Evolutionary conservation across 2,329 filamentous ascomycete genomes (phyloP).

Genomic region (Daldinia sp.): DNA sequence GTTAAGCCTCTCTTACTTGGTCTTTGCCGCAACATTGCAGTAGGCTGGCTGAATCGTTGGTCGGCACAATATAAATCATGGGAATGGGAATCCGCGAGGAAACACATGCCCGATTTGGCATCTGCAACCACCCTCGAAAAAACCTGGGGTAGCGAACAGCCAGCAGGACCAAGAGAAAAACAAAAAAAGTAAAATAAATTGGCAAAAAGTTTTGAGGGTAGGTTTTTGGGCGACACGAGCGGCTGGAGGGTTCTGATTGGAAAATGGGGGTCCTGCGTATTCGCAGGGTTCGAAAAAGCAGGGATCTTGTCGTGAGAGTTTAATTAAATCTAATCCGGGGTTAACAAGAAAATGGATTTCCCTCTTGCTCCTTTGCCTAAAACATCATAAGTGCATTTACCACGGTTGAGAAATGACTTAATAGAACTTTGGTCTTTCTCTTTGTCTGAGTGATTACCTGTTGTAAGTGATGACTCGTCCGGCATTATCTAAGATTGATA

Average conservation of each 20-base stretch:
- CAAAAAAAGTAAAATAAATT: constrained; percentile 13
- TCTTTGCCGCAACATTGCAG: background rate
- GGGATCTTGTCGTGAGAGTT: constrained; percentile 34
- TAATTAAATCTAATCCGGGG: constrained; percentile 41
- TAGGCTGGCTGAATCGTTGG: background rate
- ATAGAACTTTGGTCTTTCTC: background rate
- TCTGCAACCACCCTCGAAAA: constrained; percentile 34
- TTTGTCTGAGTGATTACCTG: too few relatives aligned
- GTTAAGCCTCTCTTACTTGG: too few relatives aligned
- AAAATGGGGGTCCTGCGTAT: constrained; percentile 11
- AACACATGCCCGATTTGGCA: constrained; percentile 36
- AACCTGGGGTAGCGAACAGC: constrained; percentile 37
- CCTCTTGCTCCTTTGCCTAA: constrained; percentile 2
- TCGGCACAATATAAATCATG: background rate
- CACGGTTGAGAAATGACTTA: background rate
- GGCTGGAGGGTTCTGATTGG: constrained; percentile 28
- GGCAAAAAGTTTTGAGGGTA: constrained; percentile 23
- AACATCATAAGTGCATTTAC: background rate
- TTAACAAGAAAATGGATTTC: constrained; percentile 16
- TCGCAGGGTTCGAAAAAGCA: constrained; percentile 27
- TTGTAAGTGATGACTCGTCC: background rate
- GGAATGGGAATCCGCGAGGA: constrained; percentile 13
- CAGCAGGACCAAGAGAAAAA: constrained; percentile 16
- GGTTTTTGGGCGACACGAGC: constrained; percentile 19
- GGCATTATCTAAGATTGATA: background rate